Percentiles rank a stretch among this genome's conserved stretches.
phyloP scores from a whole-genome alignment of 495 filamentous ascomycete species.

The Coniosporium apollinis region DNA sequence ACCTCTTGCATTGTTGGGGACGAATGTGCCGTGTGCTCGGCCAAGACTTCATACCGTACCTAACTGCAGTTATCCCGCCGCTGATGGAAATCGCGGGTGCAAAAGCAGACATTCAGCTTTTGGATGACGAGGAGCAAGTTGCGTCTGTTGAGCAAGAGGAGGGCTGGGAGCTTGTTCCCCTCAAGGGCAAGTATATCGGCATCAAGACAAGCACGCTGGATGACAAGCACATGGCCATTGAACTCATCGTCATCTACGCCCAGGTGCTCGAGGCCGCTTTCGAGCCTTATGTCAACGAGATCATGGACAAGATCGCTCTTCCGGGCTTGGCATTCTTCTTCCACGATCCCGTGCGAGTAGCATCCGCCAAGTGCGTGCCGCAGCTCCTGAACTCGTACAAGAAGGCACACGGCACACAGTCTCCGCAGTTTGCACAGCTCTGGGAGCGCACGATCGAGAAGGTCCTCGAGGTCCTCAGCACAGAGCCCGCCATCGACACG shows the following conservation, averaged over 20 bases:
- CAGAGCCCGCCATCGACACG: slow-evolving; percentile 89
- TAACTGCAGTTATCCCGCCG: slow-evolving; percentile 86
- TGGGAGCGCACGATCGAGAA: slow-evolving; percentile 82
- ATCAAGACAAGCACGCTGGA: slow-evolving; percentile 95
- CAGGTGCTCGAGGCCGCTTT: slow-evolving; percentile 85
- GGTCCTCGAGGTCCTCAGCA: slow-evolving; percentile 82
- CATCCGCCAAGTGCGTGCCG: slow-evolving; percentile 86
- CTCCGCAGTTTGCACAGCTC: slow-evolving; percentile 53
- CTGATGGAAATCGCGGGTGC: slow-evolving; percentile 79
- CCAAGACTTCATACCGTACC: slow-evolving; percentile 77
- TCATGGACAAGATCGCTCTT: slow-evolving; percentile 91
- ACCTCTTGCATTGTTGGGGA: slow-evolving; percentile 98
- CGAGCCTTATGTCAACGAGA: slow-evolving; percentile 76
- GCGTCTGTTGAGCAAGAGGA: slow-evolving; percentile 88
- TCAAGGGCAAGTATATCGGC: slow-evolving; percentile 93
- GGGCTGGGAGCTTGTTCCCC: slow-evolving; percentile 92
- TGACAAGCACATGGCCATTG: slow-evolving; percentile 98
- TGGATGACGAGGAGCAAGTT: slow-evolving; percentile 91
- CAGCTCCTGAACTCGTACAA: slow-evolving; percentile 91
- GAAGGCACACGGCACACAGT: slow-evolving; percentile 63
- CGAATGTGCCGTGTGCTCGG: slow-evolving; percentile 94
- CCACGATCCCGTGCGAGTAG: slow-evolving; percentile 92
- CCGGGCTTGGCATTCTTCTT: slow-evolving; percentile 97
- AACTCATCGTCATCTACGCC: slow-evolving; percentile 91
- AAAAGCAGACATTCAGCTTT: slow-evolving; percentile 91